Evolutionary conservation across 1,284 basidiomycete genomes (phyloP), one percentile per base, ranked within the genome.

Genomic region (Microbotryomycetes sp.): DNA sequence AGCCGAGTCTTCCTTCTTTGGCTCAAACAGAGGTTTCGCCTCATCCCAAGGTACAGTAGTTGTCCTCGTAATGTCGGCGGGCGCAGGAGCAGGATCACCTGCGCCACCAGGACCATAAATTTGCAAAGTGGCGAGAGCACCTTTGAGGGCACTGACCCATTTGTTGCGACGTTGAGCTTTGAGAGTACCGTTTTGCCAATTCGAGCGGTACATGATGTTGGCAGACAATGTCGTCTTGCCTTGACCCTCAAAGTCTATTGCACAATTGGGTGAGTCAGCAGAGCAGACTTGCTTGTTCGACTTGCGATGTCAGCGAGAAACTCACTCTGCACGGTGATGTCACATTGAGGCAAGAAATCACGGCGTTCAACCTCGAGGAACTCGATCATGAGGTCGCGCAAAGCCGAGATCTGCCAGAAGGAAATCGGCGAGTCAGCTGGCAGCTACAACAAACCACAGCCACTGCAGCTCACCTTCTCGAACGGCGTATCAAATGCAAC

Each of bases 141-240:
- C 75, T 77, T 92, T 93, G 64, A 96, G 80, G 26, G 87, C 86
- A 74, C 89, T 92, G 46, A 92, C 82, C 89, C 90, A 93, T 77
- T 89, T 90, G 79, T 93, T 93, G 56, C 89, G 82, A 60, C 91
- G 83, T 77, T 87, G 78, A 0, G 58, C 54, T 80, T 84, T 91
- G 47, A 92, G 77, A 0, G 84, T 83, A 25, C 83, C 84, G 71
- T 89, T 87, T 75, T 92, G 89, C 80, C 85, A 87, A 74, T 92
- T 94, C 69, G 85, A 86, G 79, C 91, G 92, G 80, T 92, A 93
- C 75, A 86, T 87, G 77, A 94, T 94, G 72, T 88, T 86, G 28
- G 87, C 86, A 64, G 83, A 83, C 22, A 94, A 80, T 0, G 82
- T 81, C 81, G 94, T 83, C 75, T 86, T 89, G 64, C 81, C 82